These are phyloP conservation scores for Citrus medica DNA, from an alignment of 345 rosid genomes.

Conservation along the genomic window DNA sequence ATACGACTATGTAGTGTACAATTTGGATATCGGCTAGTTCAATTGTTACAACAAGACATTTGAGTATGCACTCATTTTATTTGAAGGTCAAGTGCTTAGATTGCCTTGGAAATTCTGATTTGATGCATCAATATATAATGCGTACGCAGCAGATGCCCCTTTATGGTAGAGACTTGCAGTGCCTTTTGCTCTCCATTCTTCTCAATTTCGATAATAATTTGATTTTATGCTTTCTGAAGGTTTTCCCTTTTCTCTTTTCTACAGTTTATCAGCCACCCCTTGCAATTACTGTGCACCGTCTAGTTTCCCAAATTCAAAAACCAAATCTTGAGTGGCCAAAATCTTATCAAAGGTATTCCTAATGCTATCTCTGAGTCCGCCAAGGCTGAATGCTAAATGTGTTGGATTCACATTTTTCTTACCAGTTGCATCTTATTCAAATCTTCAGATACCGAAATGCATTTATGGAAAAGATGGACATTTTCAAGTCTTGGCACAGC, in stretches of 20 bases:
- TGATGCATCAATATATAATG: slow-evolving; percentile 59
- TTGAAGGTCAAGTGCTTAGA: slow-evolving; percentile 74
- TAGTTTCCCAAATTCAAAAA: slow-evolving; percentile 76
- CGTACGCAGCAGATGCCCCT: slow-evolving; percentile 74
- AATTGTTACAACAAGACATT: slow-evolving; percentile 14
- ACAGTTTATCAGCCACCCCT: slow-evolving; percentile 73
- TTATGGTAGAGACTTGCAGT: slow-evolving; percentile 42
- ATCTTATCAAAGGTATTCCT: slow-evolving; percentile 66
- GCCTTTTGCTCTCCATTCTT: neutral
- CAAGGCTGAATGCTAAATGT: neutral
- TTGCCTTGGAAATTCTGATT: slow-evolving; percentile 71
- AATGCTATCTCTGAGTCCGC: slow-evolving; percentile 13
- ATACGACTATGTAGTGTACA: slow-evolving; percentile 3
- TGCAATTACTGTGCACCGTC: slow-evolving; percentile 60
- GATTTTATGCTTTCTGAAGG: slow-evolving; percentile 1
- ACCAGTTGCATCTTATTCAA: slow-evolving; percentile 16
- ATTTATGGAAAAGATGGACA: slow-evolving; percentile 62
- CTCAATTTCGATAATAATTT: neutral
- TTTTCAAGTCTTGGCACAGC: slow-evolving; percentile 69
- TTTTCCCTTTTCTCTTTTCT: slow-evolving; percentile 8
- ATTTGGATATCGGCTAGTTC: slow-evolving; percentile 15
- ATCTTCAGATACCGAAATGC: slow-evolving; percentile 62
- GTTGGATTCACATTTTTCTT: slow-evolving; percentile 14
- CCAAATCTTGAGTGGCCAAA: slow-evolving; percentile 94
- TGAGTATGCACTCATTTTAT: slow-evolving; percentile 19